Evolutionary conservation across 805 yeast species (phyloP).

Genomic region (Wickerhamomyces hampshirensis): DNA sequence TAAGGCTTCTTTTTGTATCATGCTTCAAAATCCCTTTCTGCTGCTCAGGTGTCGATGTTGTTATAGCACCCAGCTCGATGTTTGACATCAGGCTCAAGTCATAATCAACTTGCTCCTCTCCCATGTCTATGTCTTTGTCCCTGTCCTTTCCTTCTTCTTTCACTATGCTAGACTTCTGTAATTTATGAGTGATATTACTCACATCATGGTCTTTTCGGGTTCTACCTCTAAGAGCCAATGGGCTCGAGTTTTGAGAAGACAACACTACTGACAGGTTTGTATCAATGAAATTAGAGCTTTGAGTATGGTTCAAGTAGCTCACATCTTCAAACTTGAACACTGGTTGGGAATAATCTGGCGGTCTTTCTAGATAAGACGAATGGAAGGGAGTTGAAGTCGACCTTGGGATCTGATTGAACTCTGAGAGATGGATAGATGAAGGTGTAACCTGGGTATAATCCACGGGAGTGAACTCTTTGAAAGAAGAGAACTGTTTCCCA

Average conservation of each 20-base stretch:
- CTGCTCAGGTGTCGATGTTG: not conserved
- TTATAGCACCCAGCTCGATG: not conserved
- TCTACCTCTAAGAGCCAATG: constrained; percentile 7
- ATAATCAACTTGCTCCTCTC: not conserved
- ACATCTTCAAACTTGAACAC: constrained; percentile 16
- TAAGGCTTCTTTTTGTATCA: not conserved
- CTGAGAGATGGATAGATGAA: constrained; percentile 24
- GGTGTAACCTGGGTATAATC: constrained; percentile 1
- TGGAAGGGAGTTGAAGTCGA: constrained; percentile 27
- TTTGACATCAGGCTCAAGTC: not conserved
- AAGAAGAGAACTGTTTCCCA: not conserved
- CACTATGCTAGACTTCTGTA: constrained; percentile 8
- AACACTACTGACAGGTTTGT: constrained; percentile 1
- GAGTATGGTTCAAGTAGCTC: constrained; percentile 2
- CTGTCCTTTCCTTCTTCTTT: not conserved
- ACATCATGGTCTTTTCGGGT: constrained; percentile 26
- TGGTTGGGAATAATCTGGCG: constrained; percentile 15
- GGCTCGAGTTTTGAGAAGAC: constrained; percentile 5
- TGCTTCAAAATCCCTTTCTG: not conserved
- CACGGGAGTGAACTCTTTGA: not conserved
- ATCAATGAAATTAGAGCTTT: constrained; percentile 1
- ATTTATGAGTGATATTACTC: constrained; percentile 6
- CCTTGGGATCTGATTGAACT: constrained; percentile 24
- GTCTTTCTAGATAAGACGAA: constrained; percentile 9
- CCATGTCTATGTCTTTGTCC: not conserved